Evolutionary conservation across 371 early-diverging fungal species (phyloP), one percentile per base, ranked within the genome.

Genomic region (Haplosporangium sp.): DNA sequence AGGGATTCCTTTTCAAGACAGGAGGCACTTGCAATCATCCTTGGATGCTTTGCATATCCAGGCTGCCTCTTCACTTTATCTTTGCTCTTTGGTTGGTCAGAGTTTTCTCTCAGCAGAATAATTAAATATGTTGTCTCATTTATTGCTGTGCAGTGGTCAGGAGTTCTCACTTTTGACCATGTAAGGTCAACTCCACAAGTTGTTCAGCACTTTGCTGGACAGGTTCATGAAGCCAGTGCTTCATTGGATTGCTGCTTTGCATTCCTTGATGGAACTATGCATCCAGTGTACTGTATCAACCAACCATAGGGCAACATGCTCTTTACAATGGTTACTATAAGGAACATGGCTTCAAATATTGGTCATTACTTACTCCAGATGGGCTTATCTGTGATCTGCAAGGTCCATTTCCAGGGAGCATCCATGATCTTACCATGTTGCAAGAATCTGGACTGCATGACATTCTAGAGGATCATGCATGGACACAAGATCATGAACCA

Each of bases 221-320:
- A 27, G 27, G 27, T 27, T 27, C 19, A 19, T 40, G 11, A 11
- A 19, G 17, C 59, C 15, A 5, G 40, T 8, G 59, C 40, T n/a
- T 40, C 59, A 9, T 39, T 59, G 38, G 39, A 8, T 17, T 59
- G 39, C 7, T 59, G 59, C n/a, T 39, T 59, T 59, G 59, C 39
- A 7, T 59, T 59, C 17, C 2, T 59, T 2, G 59, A 59, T 39
- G 39, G 38, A 27, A 39, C 40, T 19, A 39, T 39, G 59, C 3
- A 40, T 17, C 59, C 39, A 17, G 38, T 59, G 7, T 39, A 17
- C 13, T 38, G 7, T 39, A 17, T 39, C 7, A 40, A 10, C 59
- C 59, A 5, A 5, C 40, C 7, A 3, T 17, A 13, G 59, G 59
- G 4, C 6, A 59, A 8, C 9, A 39, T 4, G 15, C 39, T 37